Base-by-base conservation (phyloP, 805 yeast species). In the Ogataea pignaliae region DNA sequence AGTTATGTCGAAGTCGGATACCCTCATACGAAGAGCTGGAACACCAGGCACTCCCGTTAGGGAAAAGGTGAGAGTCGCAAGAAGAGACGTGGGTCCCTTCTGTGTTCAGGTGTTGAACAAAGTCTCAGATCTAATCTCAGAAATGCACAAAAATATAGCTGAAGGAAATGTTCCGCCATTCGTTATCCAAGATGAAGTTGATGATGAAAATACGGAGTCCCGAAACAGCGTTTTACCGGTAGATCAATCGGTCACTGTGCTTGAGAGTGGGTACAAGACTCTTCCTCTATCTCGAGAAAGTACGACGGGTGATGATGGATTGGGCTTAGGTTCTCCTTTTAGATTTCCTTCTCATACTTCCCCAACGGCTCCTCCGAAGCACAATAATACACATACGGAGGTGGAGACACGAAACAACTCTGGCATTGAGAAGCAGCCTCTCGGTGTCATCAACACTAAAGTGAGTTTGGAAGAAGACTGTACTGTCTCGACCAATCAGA, bases 21-120 rank as follows among this genome's bases (percentile, higher is more conserved):
- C 30, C 15, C 14, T 50, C 6, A 47, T 44, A 3, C n/a, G 14
- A 9, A 18, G 29, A 21, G 36, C 36, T 12, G 26, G 29, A 13
- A 31, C 46, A 2, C 55, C 55, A 2, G 48, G 49, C 8, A 49
- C 66, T 8, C 57, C 67, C 1, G 42, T 51, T 1, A 55, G 66
- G 16, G 66, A 61, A 26, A 72, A 73, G 43, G 41, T 64, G 0
- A 69, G 66, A 41, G 76, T 76, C 40, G 79, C 80, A 2, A 64
- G 76, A 48, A 63, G 76, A 39, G 81, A 76, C 48, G 67, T 76
- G 5, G 59, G 72, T 7, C 71, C 72, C 3, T 54, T 52, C 37
- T 61, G 65, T 34, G 45, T 46, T n/a, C 61, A 63, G 18, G 36
- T 67, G 2, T 36, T 65, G 3, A 40, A 47, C 3, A 51, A 42